phyloP scores from a whole-genome alignment of 2,329 filamentous ascomycete species.

The Zarea fungicola region DNA sequence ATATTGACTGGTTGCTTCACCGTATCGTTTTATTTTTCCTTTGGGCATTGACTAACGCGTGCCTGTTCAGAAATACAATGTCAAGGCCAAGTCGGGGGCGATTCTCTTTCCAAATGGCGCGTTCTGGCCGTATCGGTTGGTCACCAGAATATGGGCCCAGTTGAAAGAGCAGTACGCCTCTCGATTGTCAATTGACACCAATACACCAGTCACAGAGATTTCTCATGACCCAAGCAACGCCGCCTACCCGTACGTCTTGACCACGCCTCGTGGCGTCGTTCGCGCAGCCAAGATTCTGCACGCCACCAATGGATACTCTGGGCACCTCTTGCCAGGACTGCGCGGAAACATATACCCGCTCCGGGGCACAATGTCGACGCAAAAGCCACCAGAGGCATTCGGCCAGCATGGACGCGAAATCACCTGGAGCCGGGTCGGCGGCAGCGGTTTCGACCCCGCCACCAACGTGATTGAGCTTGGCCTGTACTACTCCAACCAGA shows the following conservation, averaged over 20 bases:
- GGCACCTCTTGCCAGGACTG: slow-evolving; percentile 44
- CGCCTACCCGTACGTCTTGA: slow-evolving; percentile 32
- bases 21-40: too few species aligned
- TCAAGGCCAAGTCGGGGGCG: slow-evolving; percentile 25
- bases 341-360: slow-evolving; percentile 37
- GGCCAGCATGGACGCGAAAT: slow-evolving; percentile 22
- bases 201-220: slow-evolving; percentile 27
- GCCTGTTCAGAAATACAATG: slow-evolving; percentile 17
- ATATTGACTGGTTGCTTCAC: too few species aligned
- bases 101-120: slow-evolving; percentile 27
- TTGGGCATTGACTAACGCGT: neutral
- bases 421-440: slow-evolving; percentile 44
- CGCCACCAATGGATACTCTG: slow-evolving; percentile 49
- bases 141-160: slow-evolving; percentile 35
- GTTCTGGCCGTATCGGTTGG: slow-evolving; percentile 44
- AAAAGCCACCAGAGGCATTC: slow-evolving; percentile 29
- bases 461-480: slow-evolving; percentile 33
- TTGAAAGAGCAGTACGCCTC: slow-evolving; percentile 22
- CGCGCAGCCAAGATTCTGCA: slow-evolving; percentile 46
- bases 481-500: slow-evolving; percentile 22
- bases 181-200: slow-evolving; percentile 31
- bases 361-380: slow-evolving; percentile 44
- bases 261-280: slow-evolving; percentile 41
- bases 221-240: slow-evolving; percentile 14
- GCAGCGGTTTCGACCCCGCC: slow-evolving; percentile 38